phyloP scores from a whole-genome alignment of 225 moss, liverwort and hornwort genomes.

The Bryoerythrophyllum caledonicum region DNA sequence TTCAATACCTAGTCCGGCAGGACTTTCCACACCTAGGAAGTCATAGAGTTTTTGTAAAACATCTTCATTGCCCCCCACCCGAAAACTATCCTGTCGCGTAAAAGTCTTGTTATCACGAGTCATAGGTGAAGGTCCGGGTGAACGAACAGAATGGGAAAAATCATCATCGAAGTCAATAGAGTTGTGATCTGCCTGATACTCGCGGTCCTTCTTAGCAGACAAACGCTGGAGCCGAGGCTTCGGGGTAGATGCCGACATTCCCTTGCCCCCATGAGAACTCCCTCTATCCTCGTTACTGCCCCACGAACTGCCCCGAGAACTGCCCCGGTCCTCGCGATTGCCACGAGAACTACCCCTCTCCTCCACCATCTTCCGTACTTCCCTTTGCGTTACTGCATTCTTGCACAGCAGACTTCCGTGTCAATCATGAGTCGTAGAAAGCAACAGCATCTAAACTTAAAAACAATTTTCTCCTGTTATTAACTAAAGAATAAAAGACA shows the following conservation, averaged over 20 bases:
- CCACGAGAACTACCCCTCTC: constrained; percentile 49
- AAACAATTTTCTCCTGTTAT: background rate
- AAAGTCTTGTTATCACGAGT: constrained; percentile 27
- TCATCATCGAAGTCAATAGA: constrained; percentile 38
- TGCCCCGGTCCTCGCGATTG: constrained; percentile 36
- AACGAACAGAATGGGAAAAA: constrained; percentile 7
- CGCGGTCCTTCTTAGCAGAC: constrained; percentile 38
- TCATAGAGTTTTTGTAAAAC: constrained; percentile 31
- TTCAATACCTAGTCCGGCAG: constrained; percentile 51
- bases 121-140: constrained; percentile 34
- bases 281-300: constrained; percentile 40
- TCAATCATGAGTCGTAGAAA: constrained; percentile 20
- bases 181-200: constrained; percentile 34
- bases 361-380: constrained; percentile 49
- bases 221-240: constrained; percentile 44
- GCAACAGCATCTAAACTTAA: background rate
- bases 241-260: constrained; percentile 31
- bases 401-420: constrained; percentile 25
- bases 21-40: constrained; percentile 31
- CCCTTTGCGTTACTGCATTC: constrained; percentile 38
- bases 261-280: constrained; percentile 44
- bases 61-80: constrained; percentile 34
- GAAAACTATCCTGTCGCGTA: constrained; percentile 42
- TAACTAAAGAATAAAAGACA: constrained; percentile 4
- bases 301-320: constrained; percentile 43